phyloP scores from a whole-genome alignment of 176 grass and related monocot species.

The Oryza rufipogon region DNA sequence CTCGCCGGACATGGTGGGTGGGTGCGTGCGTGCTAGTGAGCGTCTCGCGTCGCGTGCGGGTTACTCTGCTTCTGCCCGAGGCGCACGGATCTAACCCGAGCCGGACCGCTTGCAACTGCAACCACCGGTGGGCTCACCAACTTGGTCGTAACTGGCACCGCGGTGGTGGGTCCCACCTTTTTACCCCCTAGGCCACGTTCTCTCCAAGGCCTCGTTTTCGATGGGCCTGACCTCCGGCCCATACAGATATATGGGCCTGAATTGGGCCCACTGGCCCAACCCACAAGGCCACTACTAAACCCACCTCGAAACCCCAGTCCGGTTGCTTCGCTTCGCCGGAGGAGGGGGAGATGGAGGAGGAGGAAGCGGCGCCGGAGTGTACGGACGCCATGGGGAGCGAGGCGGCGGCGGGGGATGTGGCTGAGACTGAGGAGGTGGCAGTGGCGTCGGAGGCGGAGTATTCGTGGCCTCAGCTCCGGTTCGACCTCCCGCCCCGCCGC shows the following conservation, averaged over 20 bases:
- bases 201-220: not conserved
- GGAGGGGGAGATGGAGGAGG: constrained; percentile 18
- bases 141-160: not conserved
- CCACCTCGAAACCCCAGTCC: constrained; percentile 37
- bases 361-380: constrained; percentile 23
- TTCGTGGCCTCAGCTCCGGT: constrained; percentile 61
- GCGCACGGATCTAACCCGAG: constrained; percentile 46
- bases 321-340: constrained; percentile 32
- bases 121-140: constrained; percentile 40
- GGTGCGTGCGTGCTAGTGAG: not conserved
- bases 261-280: not conserved
- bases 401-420: not conserved
- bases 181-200: too few relatives aligned
- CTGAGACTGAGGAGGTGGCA: not conserved
- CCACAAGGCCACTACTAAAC: not conserved
- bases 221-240: not conserved
- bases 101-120: constrained; percentile 22
- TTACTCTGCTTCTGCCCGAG: constrained; percentile 21
- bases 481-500: constrained; percentile 65
- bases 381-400: not conserved
- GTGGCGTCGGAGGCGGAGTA: constrained; percentile 34
- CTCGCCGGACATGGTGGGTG: constrained; percentile 61
- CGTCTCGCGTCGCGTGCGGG: constrained; percentile 31
- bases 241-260: too few relatives aligned
- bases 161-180: not conserved